Base-by-base conservation (phyloP, 2,329 filamentous ascomycete species). In the Penicillium sp. region DNA sequence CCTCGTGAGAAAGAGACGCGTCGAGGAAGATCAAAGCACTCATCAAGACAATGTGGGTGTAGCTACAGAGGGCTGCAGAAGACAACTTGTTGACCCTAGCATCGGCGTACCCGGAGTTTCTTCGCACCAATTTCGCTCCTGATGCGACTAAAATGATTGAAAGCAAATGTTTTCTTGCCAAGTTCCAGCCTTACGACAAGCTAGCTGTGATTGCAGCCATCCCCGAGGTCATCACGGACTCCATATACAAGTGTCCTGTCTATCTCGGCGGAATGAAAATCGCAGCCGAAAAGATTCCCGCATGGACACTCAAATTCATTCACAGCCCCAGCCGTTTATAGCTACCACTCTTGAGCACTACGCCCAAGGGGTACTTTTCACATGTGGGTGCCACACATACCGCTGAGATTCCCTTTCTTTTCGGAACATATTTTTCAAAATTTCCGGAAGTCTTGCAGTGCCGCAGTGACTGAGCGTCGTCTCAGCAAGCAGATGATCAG, bases 291-390 rank as follows among this genome's bases (percentile, higher is more conserved):
- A 41, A 39, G 4, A 39, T 47, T 9, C 41, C 47, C 7, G 31
- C 37, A 8, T 56, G 48, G 48, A 39, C 36, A 2, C 55, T 55
- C 22, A 31, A 50, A 25, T 56, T 50, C 30, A 44, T 34, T 4
- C 51, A 54, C 26, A 46, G 37, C 3, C 10, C 39, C 7, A 52
- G 40, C 6, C 55, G 53, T 25, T 9, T 44, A 6, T 56, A 51
- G 53, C 15, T 53, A 10, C 15, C 29, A 9, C 32, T 36, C 11
- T 28, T 29, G 2, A 2, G 16, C 22, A 17, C 11, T 9, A 17
- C 6, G 5, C 4, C 4, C 1, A 11, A 42, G 7, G 12, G 31
- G 9, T 2, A 38, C 1, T 29, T 45, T 3, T 22, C 18, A 9
- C 5, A 5, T 5, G 18, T 22, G 5, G 39, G 35, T 17, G 47